Evolutionary conservation across 225 moss, liverwort and hornwort species (phyloP), one percentile per base, ranked within the genome.

Genomic region (Lunularia cruciata): DNA sequence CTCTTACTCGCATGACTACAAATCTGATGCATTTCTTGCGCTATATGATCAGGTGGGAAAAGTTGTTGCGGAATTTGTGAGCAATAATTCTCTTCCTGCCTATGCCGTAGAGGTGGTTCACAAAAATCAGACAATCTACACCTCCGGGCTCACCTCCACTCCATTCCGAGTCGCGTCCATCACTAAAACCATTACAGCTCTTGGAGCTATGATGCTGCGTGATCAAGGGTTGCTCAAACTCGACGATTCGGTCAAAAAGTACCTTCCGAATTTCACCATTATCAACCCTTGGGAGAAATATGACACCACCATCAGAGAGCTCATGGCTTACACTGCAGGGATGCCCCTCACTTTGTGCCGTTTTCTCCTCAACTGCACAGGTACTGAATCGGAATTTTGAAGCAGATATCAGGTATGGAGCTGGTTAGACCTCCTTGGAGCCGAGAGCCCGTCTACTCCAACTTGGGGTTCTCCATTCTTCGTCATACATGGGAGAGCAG

Each of bases 401-500:
- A 59, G 27, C 66, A 69, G 47, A 76, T 86, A 28, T 72, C 83
- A 18, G 71, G 74, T 18, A 84, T 79, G 84, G 37, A 69, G 76
- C 74, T 79, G 31, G 70, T 61, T 47, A 76, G 70, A 31, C 79
- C 79, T 47, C 79, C 79, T 0, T 86, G 86, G 84, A 83, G 81
- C 74, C 36, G 16, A 19, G 49, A 76, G 27, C 84, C 86, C 25
- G 46, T 69, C 4, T 86, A 86, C 57, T 86, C 84, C n/a, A 86
- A 86, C 51, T 28, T 86, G 26, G 84, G 81, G 18, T 53, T 81
- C 27, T 76, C 81, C 8, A 49, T 86, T 32, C 66, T 86, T 14
- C 84, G 79, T 0, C 86, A 82, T 53, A 67, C 84, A 4, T 86
- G 84, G 81, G 87, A 84, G 77, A 87, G 33, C 39, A 82, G 67